Evolutionary conservation across 2,329 filamentous ascomycete genomes (phyloP), one percentile per base, ranked within the genome.

Genomic region (Ascochyta pisi): DNA sequence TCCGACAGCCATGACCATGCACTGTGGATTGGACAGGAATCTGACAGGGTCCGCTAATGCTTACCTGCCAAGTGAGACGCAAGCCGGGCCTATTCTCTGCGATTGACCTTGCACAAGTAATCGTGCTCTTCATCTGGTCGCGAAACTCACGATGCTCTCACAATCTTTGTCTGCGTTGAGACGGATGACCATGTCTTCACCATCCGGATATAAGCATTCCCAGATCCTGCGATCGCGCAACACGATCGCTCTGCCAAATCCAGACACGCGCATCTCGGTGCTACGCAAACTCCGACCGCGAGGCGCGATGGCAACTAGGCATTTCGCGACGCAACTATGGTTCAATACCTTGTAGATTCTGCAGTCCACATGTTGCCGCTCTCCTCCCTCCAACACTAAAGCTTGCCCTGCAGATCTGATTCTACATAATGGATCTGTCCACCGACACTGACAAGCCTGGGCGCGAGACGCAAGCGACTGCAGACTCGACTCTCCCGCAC

Each of bases 361-460:
- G 47, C 53, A 43, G 4, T 35, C 45, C 10, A 35, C 47, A 51
- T 56, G 53, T 47, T 38, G 16, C 47, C 42, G 42, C 42, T 56
- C 47, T 43, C 48, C 42, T 56, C 53, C 51, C n/a, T 39, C 22
- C 37, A 42, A 12, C 15, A 37, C 35, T 43, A 38, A 6, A 22
- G 7, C 24, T 24, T 29, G 22, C n/a, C 40, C 51, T 40, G 47
- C 47, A 51, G 48, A 31, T 31, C 31, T 51, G 38, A 27, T 1
- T 23, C 31, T 38, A 42, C 39, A 56, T 44, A 47, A 56, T 56
- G 53, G 47, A 56, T 29, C 38, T 51, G 43, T 56, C 53, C 19
- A 51, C 53, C 16, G 38, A 51, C 10, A 43, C 43, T 19, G 34
- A 51, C 33, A 48, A 47, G 38, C 53, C 47, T 29, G 53, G 47